A percentile compares a stretch with the other conserved stretches of the same genome.
Evolutionary conservation across 345 rosid species (phyloP).

Genomic region (Triadica sebifera): DNA sequence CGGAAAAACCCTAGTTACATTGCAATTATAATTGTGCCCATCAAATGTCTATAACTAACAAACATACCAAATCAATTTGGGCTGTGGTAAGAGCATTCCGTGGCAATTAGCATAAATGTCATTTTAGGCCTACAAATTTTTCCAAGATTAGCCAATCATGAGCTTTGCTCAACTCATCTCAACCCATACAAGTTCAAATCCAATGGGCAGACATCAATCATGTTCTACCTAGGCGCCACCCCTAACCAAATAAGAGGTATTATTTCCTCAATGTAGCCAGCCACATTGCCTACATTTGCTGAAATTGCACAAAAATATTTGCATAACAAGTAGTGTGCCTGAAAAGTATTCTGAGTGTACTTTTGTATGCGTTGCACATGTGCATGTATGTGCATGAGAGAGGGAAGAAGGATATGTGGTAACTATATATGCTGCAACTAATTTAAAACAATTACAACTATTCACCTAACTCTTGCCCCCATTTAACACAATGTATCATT

Average conservation of each 20-base stretch:
- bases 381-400: too few species aligned
- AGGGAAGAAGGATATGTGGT: too few species aligned
- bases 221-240: background rate
- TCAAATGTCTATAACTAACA: background rate
- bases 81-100: background rate
- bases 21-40: background rate
- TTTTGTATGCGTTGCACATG: too few species aligned
- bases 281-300: background rate
- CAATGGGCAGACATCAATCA: background rate
- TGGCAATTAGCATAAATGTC: background rate
- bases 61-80: background rate
- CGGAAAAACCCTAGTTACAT: background rate
- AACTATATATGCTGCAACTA: too few species aligned
- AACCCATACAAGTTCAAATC: background rate
- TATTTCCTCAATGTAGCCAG: too few species aligned
- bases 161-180: background rate
- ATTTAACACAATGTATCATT: too few species aligned
- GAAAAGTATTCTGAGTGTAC: too few species aligned
- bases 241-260: too few species aligned
- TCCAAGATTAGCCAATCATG: slow-evolving; percentile 2
- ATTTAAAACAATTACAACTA: too few species aligned
- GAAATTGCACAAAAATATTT: too few species aligned
- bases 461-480: too few species aligned
- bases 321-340: too few species aligned
- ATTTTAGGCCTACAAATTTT: background rate